Evolutionary conservation across 495 filamentous ascomycete species (phyloP).

Genomic region (Aspergillus nidulans): DNA sequence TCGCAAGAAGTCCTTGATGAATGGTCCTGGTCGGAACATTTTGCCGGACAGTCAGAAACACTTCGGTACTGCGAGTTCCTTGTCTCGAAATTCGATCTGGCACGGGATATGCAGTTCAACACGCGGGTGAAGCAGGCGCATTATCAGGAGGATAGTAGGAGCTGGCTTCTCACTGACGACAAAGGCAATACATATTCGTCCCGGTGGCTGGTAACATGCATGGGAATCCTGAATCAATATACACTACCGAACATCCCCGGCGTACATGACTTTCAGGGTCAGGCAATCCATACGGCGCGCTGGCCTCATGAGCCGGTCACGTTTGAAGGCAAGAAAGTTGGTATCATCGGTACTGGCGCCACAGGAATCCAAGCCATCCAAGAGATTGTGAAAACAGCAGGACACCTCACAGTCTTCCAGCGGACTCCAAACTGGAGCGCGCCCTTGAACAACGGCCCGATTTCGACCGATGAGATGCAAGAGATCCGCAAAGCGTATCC

Average conservation of each 20-base stretch:
- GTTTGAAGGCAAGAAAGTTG: not conserved
- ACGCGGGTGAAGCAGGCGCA: too few relatives aligned
- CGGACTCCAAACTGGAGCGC: constrained; percentile 50
- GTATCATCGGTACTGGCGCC: not conserved
- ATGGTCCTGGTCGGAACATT: constrained; percentile 18
- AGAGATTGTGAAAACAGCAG: constrained; percentile 13
- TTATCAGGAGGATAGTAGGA: constrained; percentile 12
- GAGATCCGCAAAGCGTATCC: constrained; percentile 39
- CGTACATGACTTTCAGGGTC: not conserved
- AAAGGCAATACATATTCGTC: not conserved
- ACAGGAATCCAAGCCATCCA: not conserved
- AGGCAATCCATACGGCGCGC: constrained; percentile 5
- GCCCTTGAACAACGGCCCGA: constrained; percentile 41
- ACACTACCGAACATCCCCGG: not conserved
- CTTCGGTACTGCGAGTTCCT: constrained; percentile 22
- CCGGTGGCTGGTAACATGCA: not conserved
- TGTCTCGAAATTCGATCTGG: constrained; percentile 17
- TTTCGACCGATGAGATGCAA: constrained; percentile 43
- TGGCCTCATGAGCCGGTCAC: not conserved
- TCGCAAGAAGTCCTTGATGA: constrained; percentile 18
- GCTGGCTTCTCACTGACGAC: constrained; percentile 11
- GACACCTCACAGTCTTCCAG: constrained; percentile 47
- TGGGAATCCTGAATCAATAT: not conserved
- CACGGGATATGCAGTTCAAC: constrained; percentile 21
- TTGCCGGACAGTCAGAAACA: constrained; percentile 20